Conservation (phyloP, 768 basidiomycete genomes). For the Mycena pura region DNA sequence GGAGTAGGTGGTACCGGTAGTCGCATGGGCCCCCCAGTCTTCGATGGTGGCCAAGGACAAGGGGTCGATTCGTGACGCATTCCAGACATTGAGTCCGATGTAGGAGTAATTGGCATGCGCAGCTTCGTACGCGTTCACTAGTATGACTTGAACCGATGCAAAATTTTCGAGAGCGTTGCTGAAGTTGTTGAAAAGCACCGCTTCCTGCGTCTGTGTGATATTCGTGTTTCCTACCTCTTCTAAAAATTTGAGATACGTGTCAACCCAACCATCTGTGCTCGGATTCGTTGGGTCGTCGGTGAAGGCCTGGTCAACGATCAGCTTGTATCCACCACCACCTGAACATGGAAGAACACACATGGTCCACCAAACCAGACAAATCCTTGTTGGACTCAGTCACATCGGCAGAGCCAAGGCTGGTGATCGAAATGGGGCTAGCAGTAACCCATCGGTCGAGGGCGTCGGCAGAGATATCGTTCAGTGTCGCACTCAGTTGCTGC, state of each 20-base stretch:
- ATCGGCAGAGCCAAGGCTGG: neutral
- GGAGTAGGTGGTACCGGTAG: neutral
- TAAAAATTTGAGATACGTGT: neutral
- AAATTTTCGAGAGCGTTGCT: neutral
- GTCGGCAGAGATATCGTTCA: neutral
- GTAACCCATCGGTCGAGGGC: slow-evolving; percentile 3
- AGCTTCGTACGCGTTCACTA: neutral
- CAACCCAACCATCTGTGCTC: neutral
- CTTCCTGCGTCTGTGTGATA: slow-evolving; percentile 1
- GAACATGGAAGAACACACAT: neutral
- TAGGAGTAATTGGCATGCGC: neutral
- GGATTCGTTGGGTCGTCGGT: neutral
- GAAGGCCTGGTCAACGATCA: neutral
- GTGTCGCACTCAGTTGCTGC: neutral
- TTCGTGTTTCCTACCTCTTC: neutral
- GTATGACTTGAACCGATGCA: neutral
- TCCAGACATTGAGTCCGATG: neutral
- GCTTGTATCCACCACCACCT: no score
- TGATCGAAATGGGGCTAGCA: neutral
- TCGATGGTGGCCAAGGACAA: neutral
- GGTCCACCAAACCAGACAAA: neutral
- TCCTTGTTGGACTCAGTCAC: neutral
- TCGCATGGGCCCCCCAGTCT: neutral
- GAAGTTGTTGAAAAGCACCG: neutral
- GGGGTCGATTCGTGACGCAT: neutral